A percentile compares a stretch with the other conserved stretches of the same genome.
Conservation (phyloP, 768 basidiomycete species). For the Gelatoporia subvermispora region DNA sequence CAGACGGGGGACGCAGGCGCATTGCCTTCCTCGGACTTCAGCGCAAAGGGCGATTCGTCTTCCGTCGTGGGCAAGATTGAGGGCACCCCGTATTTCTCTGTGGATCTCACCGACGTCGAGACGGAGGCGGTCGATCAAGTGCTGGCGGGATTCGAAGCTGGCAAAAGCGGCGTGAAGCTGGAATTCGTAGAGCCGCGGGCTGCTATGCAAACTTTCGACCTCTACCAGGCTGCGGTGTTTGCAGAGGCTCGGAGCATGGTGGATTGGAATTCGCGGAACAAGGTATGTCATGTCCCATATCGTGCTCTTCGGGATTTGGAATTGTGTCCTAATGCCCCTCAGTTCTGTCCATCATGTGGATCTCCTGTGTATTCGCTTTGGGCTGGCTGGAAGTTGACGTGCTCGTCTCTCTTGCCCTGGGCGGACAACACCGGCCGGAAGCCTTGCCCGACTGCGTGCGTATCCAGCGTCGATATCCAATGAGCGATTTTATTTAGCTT, state of each 20-base stretch:
- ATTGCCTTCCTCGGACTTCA: conserved; percentile 64
- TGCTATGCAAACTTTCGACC: conserved; percentile 51
- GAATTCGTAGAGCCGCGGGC: conserved; percentile 65
- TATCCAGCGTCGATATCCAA: background rate
- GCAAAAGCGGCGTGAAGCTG: conserved; percentile 35
- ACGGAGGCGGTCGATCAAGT: conserved; percentile 39
- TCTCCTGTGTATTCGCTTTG: conserved; percentile 77
- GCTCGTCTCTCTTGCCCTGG: conserved; percentile 74
- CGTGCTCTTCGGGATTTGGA: background rate
- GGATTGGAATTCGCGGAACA: conserved; percentile 93
- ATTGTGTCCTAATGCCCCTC: background rate
- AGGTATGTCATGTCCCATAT: conserved; percentile 37
- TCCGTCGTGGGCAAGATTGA: conserved; percentile 52
- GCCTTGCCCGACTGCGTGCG: conserved; percentile 68
- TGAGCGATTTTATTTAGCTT: background rate
- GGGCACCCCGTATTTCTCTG: conserved; percentile 82
- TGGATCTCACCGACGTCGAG: conserved; percentile 62
- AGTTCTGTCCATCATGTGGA: conserved; percentile 92
- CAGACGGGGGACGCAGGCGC: conserved; percentile 38
- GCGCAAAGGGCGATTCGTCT: conserved; percentile 34
- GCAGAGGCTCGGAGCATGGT: conserved; percentile 75
- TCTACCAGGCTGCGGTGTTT: conserved; percentile 69
- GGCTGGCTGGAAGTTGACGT: conserved; percentile 95
- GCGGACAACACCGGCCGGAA: conserved; percentile 54
- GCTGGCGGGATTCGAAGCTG: conserved; percentile 32